phyloP scores from a whole-genome alignment of 192 early-diverging fungal genomes.

The Kickxella alabastrina region DNA sequence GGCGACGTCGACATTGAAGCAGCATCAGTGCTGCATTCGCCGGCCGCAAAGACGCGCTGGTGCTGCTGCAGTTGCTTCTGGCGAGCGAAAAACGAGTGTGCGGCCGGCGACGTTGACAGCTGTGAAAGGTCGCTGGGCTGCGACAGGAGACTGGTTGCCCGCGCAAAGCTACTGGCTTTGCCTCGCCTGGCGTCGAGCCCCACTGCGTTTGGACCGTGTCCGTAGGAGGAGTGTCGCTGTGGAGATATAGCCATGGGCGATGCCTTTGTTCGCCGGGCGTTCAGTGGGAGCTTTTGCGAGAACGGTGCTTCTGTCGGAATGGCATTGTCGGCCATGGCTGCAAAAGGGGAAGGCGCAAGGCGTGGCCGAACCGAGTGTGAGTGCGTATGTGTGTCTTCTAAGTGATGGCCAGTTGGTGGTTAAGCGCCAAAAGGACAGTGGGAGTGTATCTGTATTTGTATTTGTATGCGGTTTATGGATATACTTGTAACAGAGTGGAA shows the following conservation, averaged over 20 bases:
- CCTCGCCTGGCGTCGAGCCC: neutral
- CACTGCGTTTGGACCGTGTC: neutral
- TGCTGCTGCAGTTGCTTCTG: slow-evolving; percentile 5
- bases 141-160: slow-evolving; percentile 3
- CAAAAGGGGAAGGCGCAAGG: neutral
- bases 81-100: slow-evolving; percentile 15
- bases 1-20: slow-evolving; percentile 19
- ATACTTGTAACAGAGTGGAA: no score
- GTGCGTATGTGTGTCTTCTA: no score
- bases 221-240: slow-evolving; percentile 1
- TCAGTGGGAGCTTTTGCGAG: slow-evolving; percentile 21
- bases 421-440: no score
- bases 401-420: no score
- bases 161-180: slow-evolving; percentile 5
- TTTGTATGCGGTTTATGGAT: no score
- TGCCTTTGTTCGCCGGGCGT: slow-evolving; percentile 8
- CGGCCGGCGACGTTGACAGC: slow-evolving; percentile 2
- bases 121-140: slow-evolving; percentile 14
- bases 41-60: neutral
- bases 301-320: neutral
- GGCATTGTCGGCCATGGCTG: slow-evolving; percentile 6
- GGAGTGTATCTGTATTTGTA: no score
- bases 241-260: slow-evolving; percentile 3
- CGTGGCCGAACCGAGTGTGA: no score
- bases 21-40: slow-evolving; percentile 13